Evolutionary conservation across 2,329 filamentous ascomycete species (phyloP).

Genomic region (Trichoderma sp.): DNA sequence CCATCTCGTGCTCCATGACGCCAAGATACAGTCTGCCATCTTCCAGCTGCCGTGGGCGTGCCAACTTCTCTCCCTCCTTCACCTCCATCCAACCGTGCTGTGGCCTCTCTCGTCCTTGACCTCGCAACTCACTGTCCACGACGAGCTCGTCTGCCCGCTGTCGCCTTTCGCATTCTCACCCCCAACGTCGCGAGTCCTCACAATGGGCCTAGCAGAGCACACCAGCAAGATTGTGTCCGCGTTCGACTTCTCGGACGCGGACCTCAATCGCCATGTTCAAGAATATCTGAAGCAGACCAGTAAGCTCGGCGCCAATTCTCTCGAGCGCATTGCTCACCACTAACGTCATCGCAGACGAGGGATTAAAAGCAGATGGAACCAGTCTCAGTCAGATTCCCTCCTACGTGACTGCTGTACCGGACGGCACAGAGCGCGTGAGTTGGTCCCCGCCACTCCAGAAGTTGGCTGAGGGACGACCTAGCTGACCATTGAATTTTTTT

Average conservation of each 20-base stretch:
- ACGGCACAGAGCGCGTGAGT: constrained; percentile 91
- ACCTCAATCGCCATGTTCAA: constrained; percentile 74
- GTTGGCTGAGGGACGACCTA: neutral
- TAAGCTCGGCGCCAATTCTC: constrained; percentile 31
- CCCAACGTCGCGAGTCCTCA: constrained; percentile 53
- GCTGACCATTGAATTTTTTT: neutral
- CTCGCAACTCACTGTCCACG: constrained; percentile 32
- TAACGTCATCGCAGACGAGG: constrained; percentile 60
- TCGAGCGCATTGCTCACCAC: constrained; percentile 14
- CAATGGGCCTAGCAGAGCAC: constrained; percentile 64
- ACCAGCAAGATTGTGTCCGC: constrained; percentile 76
- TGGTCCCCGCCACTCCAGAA: neutral
- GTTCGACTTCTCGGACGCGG: constrained; percentile 77
- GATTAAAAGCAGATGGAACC: constrained; percentile 71
- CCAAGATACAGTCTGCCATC: constrained; percentile 40
- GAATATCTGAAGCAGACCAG: constrained; percentile 88
- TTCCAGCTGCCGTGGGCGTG: constrained; percentile 25
- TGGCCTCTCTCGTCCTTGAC: constrained; percentile 27
- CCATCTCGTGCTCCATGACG: constrained; percentile 51
- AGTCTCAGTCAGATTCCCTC: constrained; percentile 94
- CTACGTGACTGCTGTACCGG: constrained; percentile 92
- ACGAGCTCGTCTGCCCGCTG: constrained; percentile 53
- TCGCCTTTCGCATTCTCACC: constrained; percentile 53
- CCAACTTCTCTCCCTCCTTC: constrained; percentile 25
- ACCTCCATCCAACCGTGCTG: constrained; percentile 31